A percentile compares a stretch with the other conserved stretches of the same genome.
phyloP scores from a whole-genome alignment of 176 grass and related monocot species.

The Echinochloa phyllopogon region DNA sequence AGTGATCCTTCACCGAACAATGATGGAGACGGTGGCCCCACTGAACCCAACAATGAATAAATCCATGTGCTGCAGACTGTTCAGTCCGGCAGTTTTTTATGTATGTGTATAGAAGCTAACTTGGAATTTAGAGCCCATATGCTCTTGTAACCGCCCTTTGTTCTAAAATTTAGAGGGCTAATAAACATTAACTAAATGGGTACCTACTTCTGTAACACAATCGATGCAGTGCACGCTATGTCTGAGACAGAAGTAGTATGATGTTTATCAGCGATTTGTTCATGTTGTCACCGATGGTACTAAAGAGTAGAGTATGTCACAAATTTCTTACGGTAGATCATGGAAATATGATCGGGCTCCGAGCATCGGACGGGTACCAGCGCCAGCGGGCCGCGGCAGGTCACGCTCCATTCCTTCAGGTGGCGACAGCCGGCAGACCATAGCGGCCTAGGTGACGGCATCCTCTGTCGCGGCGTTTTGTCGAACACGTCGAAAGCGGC shows the following conservation, averaged over 20 bases:
- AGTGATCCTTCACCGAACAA: not conserved
- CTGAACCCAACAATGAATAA: constrained; percentile 21
- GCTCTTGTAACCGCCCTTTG: not conserved
- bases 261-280: not conserved
- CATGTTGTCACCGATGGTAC: not conserved
- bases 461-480: not conserved
- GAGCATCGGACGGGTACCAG: not conserved
- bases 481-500: not conserved
- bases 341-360: not conserved
- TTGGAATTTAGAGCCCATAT: constrained; percentile 9
- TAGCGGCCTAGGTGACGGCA: not conserved
- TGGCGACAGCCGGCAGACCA: not conserved
- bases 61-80: not conserved
- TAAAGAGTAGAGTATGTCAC: not conserved
- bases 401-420: not conserved
- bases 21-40: not conserved
- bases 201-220: not conserved
- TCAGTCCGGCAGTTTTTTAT: not conserved
- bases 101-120: not conserved
- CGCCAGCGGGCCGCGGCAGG: not conserved
- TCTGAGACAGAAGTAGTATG: no score
- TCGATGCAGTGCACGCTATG: no score
- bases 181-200: not conserved
- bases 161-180: not conserved
- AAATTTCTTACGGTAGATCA: not conserved